phyloP scores from a whole-genome alignment of 2,329 filamentous ascomycete species.

The Ascosphaera apis region DNA sequence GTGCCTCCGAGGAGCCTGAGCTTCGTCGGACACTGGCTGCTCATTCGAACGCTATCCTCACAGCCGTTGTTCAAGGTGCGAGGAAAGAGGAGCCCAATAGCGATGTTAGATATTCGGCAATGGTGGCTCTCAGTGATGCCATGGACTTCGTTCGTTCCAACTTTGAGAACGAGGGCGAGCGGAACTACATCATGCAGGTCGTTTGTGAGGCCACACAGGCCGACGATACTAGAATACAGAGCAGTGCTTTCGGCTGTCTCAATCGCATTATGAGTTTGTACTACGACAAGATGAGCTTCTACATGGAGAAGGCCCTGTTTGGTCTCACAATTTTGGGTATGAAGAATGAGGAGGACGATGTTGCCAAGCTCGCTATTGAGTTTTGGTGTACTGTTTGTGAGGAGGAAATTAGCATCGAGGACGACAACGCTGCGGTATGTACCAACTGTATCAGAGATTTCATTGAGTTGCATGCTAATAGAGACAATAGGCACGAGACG shows the following conservation, averaged over 20 bases:
- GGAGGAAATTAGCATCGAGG: constrained; percentile 92
- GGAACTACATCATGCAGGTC: constrained; percentile 99
- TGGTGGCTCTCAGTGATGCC: constrained; percentile 83
- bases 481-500: constrained; percentile 28
- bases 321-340: constrained; percentile 94
- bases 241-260: constrained; percentile 85
- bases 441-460: constrained; percentile 11
- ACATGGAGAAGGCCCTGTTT: constrained; percentile 99
- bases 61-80: constrained; percentile 89
- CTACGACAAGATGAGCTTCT: constrained; percentile 99
- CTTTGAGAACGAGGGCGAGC: constrained; percentile 96
- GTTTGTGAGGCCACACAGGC: constrained; percentile 97
- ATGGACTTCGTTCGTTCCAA: constrained; percentile 96
- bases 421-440: constrained; percentile 66
- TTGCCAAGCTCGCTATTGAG: constrained; percentile 91
- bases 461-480: constrained; percentile 2
- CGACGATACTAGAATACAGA: constrained; percentile 71
- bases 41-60: constrained; percentile 94
- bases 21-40: constrained; percentile 56
- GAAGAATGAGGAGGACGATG: constrained; percentile 95
- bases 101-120: constrained; percentile 80
- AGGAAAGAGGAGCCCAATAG: constrained; percentile 84
- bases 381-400: constrained; percentile 99
- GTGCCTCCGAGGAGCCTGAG: constrained; percentile 79
- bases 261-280: constrained; percentile 98